These are phyloP conservation scores for Tinospora cordifolia DNA, from an alignment of 164 flowering plant species.

Conservation along the genomic window DNA sequence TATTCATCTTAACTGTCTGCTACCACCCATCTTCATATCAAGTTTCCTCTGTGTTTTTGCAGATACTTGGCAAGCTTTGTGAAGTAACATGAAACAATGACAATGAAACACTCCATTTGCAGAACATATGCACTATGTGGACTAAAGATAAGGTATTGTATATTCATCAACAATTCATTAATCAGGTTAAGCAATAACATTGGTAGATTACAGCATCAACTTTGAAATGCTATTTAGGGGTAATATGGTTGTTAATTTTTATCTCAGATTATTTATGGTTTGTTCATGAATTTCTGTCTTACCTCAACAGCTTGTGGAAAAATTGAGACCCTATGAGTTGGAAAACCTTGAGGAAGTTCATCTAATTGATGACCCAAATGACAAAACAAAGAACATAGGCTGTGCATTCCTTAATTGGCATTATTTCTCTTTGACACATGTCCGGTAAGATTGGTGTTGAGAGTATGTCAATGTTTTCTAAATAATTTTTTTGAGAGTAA, in stretches of 20 bases:
- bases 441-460: background rate
- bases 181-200: too few relatives aligned
- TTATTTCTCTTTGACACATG: background rate
- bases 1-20: background rate
- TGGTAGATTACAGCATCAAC: too few relatives aligned
- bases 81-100: slow-evolving; percentile 24
- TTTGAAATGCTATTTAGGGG: background rate
- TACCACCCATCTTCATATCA: background rate
- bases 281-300: slow-evolving; percentile 10
- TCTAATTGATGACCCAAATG: slow-evolving; percentile 22
- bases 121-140: slow-evolving; percentile 31
- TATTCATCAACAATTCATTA: background rate
- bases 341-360: slow-evolving; percentile 26
- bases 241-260: background rate
- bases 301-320: slow-evolving; percentile 18
- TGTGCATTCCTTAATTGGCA: slow-evolving; percentile 22
- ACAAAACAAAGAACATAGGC: slow-evolving; percentile 24
- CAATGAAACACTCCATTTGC: slow-evolving; percentile 27
- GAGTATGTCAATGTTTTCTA: background rate
- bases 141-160: slow-evolving; percentile 19
- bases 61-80: slow-evolving; percentile 27
- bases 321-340: slow-evolving; percentile 19
- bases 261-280: background rate
- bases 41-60: background rate
- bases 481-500: too few relatives aligned